phyloP scores from a whole-genome alignment of 2,329 filamentous ascomycete species.

The Blumeriella jaapii region DNA sequence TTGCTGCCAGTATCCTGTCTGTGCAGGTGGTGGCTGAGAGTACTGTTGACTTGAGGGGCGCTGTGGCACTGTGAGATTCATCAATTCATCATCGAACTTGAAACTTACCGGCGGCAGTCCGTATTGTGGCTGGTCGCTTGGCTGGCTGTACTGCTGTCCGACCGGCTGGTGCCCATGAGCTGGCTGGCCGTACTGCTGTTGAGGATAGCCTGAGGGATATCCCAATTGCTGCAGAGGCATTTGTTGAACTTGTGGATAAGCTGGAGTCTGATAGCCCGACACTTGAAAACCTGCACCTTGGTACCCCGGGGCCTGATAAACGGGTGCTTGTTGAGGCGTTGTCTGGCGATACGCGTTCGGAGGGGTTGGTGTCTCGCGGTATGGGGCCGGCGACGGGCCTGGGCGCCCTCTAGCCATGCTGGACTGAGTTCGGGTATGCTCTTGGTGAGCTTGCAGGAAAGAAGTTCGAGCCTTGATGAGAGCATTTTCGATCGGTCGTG shows the following conservation, averaged over 20 bases:
- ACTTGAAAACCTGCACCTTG: slow-evolving; percentile 28
- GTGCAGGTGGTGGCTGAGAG: slow-evolving; percentile 28
- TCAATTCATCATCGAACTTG: not conserved
- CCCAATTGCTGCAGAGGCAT: not conserved
- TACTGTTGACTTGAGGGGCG: slow-evolving; percentile 23
- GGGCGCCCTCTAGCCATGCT: slow-evolving; percentile 41
- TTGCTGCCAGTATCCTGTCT: slow-evolving; percentile 27
- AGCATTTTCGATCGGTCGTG: slow-evolving; percentile 85
- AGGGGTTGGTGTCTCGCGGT: slow-evolving; percentile 65
- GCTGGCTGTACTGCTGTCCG: slow-evolving; percentile 5
- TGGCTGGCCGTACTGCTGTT: slow-evolving; percentile 8
- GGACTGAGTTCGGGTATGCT: slow-evolving; percentile 43
- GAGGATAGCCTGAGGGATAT: slow-evolving; percentile 2
- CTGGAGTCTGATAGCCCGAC: slow-evolving; percentile 23
- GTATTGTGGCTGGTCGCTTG: slow-evolving; percentile 15
- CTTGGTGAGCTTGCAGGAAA: slow-evolving; percentile 47
- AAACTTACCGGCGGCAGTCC: slow-evolving; percentile 22
- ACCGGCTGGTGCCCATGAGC: slow-evolving; percentile 5
- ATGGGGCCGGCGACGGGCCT: slow-evolving; percentile 44
- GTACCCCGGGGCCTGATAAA: slow-evolving; percentile 23
- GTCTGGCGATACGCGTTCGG: slow-evolving; percentile 36
- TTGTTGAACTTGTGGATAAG: slow-evolving; percentile 3
- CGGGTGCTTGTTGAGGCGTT: slow-evolving; percentile 28
- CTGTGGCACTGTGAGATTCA: slow-evolving; percentile 4
- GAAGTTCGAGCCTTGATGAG: slow-evolving; percentile 66